Evolutionary conservation across 805 yeast genomes (phyloP), one percentile per base, ranked within the genome.

Genomic region (Nakazawaea populi): DNA sequence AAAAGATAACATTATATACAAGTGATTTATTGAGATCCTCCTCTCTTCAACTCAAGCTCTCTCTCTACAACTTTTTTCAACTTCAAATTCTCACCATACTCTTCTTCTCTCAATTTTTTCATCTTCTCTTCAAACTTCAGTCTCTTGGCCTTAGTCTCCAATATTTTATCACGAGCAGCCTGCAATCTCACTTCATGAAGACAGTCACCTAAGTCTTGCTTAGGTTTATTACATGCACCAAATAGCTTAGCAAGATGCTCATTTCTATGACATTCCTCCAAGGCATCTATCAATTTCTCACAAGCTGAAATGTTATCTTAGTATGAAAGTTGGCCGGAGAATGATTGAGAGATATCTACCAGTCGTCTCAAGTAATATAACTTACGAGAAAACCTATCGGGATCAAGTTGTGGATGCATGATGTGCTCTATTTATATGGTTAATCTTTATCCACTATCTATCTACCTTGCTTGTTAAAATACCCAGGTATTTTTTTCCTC

Each of bases 181-280:
- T 75, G 76, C 11, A 80, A 63, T 63, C 97, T 77, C 6, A 92
- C 87, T 49, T 80, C 80, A 61, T 89, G 94, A 28, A 95, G 73
- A 68, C 99, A 92, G 60, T 80, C 72, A 36, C 85, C 69, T 48
- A 94, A 74, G 47, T 87, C 91, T 55, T 86, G 88, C 60, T 90
- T 90, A 59, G 86, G 84, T 48, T 83, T 82, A 67, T 89, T 89
- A 69, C 99, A 92, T 53, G 79, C 73, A 30, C 98, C 98, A 57
- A 89, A 71, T 6, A 87, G 83, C 63, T 87, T 80, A 56, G 79
- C 76, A 53, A 86, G 58, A 57, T 83, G 85, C 50, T 83, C 85
- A 49, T 75, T 75, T 52, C 80, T 76, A 60, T 91, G 97, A 64
- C 99, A 92, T 63, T 88, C 85, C 60, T 92, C 96, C 5, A 92